Evolutionary conservation across 2,329 filamentous ascomycete species (phyloP), one percentile per base, ranked within the genome.

Genomic region (Thermoascus crustaceus): DNA sequence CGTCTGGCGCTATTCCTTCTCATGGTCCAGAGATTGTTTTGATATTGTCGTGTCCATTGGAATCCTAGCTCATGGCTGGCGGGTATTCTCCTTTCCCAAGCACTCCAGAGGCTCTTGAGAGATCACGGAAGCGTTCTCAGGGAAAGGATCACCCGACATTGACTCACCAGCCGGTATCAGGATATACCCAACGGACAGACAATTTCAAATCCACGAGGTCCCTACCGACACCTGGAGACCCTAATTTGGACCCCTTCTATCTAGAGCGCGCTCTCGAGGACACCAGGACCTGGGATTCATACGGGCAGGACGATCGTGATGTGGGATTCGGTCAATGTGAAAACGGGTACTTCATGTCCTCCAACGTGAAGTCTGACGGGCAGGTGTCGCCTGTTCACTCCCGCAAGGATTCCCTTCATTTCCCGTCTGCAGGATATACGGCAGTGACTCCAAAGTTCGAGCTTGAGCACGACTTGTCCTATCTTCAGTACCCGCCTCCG

Each of bases 221-320:
- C 19, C 31, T 27, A 2, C 13, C 35, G 27, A 11, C 40, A 16
- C 31, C 31, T 4, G 57, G 59, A 40, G 58, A 63, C 19, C 48
- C 58, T 9, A 57, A 58, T 27, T 47, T 49, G 4, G 59, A 62
- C 38, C 59, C 59, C 4, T 63, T 62, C 43, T 63, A 62, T 32
- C 54, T 63, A 14, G 59, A 63, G 38, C 47, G 55, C 25, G 56
- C 58, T 10, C 39, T 61, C 27, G 45, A 50, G 5, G 46, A 44
- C 22, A 48, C 52, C 8, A 45, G 46, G n/a, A 38, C 45, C 24
- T 55, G 50, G 49, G 44, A 52, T 16, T 38, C 41, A 22, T 44
- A 48, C 35, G 43, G 40, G 19, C 48, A 48, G 16, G 45, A 43
- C 5, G 49, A 53, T 43, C 51, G 55, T 39, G 47, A 60, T 54